Evolutionary conservation across 2,329 filamentous ascomycete genomes (phyloP).

Genomic region (Pyricularia pennisetigena): DNA sequence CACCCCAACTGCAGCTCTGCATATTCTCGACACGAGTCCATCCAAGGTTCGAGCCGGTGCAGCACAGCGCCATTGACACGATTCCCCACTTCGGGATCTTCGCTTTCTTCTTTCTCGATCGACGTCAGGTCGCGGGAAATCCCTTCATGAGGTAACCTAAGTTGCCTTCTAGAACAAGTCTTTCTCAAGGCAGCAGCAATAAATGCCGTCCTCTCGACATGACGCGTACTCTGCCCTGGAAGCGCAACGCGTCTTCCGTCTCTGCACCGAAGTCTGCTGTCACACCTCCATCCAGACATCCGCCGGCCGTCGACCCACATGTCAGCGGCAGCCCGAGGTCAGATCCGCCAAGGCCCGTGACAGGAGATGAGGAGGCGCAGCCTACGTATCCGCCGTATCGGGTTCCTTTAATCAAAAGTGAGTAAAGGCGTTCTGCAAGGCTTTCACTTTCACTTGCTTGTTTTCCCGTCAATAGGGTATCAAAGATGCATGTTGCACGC

Average conservation of each 20-base stretch:
- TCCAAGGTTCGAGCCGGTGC: not conserved
- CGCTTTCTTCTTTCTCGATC: not conserved
- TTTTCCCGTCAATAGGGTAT: not conserved
- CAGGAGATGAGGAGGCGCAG: not conserved
- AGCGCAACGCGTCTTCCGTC: not conserved
- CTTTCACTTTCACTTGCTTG: not conserved
- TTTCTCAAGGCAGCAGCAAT: not conserved
- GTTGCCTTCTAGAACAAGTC: not conserved
- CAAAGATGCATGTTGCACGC: not conserved
- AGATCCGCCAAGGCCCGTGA: not conserved
- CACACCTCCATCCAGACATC: not conserved
- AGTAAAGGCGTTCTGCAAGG: not conserved
- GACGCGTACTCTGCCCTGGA: slow-evolving; percentile 3
- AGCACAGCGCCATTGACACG: not conserved
- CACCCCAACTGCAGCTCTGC: not conserved
- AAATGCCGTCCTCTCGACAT: not conserved
- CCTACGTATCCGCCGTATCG: not conserved
- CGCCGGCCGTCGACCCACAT: not conserved
- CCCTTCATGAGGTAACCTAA: not conserved
- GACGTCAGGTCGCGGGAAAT: not conserved
- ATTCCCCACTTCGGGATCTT: not conserved
- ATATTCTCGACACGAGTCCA: not conserved
- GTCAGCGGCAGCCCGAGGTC: not conserved
- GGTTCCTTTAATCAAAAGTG: not conserved
- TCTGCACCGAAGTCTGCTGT: not conserved